Base-by-base conservation (phyloP, 116 monocot species). In the Trichopus zeylanicus region DNA sequence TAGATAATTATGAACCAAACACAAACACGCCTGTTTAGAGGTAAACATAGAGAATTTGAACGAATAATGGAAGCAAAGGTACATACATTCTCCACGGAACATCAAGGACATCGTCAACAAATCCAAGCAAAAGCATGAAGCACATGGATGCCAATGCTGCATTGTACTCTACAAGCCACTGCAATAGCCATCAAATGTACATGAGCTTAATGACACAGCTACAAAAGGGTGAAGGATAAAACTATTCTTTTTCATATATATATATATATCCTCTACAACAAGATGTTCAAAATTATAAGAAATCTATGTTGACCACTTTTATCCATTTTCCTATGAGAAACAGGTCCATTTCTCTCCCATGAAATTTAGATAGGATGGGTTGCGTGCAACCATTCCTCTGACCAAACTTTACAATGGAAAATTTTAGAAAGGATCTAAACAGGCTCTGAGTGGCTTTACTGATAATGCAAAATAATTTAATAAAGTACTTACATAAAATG, bases 131-230 rank as follows among this genome's bases (percentile, higher is more conserved):
- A 62, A 84, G 79, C 91, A 97, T 97, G 66, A 97, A 97, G 73
- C 91, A 97, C 20, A 97, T 79, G 59, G 84, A 97, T 63, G 82
- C 79, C 55, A 91, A 66, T 60, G 97, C 87, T 59, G 97, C 91
- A 80, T 97, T 91, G 63, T 97, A 97, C 62, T 97, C 97, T 52
- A 91, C 91, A 65, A 97, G 87, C 91, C 97, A 97, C 87, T 97
- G 77, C 65, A 79, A 70, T 12, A 64, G 64, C 26, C n/a, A 67
- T 22, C 63, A 9, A 46, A 46, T 38, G n/a, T 1, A 55, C 24
- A 56, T 16, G 8, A 42, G 42, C 3, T 42, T 1, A 18, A 42
- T 3, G 12, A 10, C n/a, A 16, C n/a, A 42, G 13, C 42, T n/a
- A 13, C n/a, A 15, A 42, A 42, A n/a, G 0, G 37, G 12, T 8